Percentiles rank a stretch among this genome's conserved stretches.
Conservation (phyloP, 805 yeast genomes). For the Kluyveromyces dobzhanskii region DNA sequence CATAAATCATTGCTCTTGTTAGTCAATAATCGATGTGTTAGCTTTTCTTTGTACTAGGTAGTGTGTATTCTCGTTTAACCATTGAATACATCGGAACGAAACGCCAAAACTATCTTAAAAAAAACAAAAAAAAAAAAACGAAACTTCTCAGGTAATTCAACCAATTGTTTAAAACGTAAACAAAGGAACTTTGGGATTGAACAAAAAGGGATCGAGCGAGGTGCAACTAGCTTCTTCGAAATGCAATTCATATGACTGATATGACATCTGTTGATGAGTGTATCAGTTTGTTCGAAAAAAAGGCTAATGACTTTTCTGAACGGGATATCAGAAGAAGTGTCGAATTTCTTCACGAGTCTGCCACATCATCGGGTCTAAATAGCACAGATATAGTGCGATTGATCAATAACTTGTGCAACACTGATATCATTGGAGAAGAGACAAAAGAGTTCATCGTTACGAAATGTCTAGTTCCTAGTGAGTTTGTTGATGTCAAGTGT, state of each 20-base stretch:
- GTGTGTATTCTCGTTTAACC: no score
- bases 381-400: slow-evolving; percentile 10
- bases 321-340: background rate
- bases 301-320: background rate
- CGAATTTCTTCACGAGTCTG: slow-evolving; percentile 8
- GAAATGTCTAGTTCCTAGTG: slow-evolving; percentile 25
- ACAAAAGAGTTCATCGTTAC: slow-evolving; percentile 21
- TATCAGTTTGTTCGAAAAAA: background rate
- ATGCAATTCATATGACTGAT: background rate
- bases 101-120: no score
- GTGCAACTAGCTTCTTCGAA: no score
- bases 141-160: no score
- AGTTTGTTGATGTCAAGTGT: slow-evolving; percentile 16
- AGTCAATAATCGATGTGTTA: no score
- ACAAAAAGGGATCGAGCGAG: no score
- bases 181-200: no score
- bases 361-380: slow-evolving; percentile 15
- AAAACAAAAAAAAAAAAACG: no score
- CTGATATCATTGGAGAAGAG: background rate
- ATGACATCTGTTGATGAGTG: slow-evolving; percentile 1
- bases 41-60: no score
- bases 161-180: no score
- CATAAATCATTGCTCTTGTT: no score
- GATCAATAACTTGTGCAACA: slow-evolving; percentile 14
- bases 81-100: no score